Percentiles rank a stretch among this genome's conserved stretches.
Evolutionary conservation across 73 alveolate species (phyloP).

Genomic region (Symbiodinium pilosum): DNA sequence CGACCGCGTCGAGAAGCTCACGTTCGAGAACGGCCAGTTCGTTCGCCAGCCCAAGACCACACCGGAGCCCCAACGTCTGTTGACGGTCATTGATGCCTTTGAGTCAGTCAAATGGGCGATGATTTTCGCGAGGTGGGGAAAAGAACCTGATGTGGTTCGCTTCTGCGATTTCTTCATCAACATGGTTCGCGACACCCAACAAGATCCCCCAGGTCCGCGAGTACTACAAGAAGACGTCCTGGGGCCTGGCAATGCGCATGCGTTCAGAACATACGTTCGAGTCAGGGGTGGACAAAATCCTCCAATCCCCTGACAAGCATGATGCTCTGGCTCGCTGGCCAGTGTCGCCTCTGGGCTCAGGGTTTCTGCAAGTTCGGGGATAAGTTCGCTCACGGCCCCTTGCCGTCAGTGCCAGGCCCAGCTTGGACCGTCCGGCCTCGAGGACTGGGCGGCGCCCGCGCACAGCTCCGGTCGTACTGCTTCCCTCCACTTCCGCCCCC

Average conservation of each 20-base stretch:
- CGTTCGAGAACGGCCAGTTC: not conserved
- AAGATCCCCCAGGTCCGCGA: not conserved
- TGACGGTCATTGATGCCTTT: not conserved
- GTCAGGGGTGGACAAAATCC: not conserved
- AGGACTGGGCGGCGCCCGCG: not conserved
- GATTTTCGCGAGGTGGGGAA: not conserved
- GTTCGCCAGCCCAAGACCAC: not conserved
- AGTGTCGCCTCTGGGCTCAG: not conserved
- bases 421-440: not conserved
- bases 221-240: not conserved
- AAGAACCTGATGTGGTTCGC: not conserved
- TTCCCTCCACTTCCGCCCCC: not conserved
- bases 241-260: not conserved
- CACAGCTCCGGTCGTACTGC: not conserved
- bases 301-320: not conserved
- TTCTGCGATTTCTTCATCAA: not conserved
- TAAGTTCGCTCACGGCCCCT: not conserved
- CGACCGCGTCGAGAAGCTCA: not conserved
- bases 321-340: not conserved
- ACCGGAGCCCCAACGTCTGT: not conserved
- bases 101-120: conserved; percentile 7
- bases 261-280: not conserved
- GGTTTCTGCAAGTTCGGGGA: not conserved
- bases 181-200: not conserved
- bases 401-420: not conserved